phyloP scores from a whole-genome alignment of 176 grass and related monocot genomes.

The Aegilops bicornis region DNA sequence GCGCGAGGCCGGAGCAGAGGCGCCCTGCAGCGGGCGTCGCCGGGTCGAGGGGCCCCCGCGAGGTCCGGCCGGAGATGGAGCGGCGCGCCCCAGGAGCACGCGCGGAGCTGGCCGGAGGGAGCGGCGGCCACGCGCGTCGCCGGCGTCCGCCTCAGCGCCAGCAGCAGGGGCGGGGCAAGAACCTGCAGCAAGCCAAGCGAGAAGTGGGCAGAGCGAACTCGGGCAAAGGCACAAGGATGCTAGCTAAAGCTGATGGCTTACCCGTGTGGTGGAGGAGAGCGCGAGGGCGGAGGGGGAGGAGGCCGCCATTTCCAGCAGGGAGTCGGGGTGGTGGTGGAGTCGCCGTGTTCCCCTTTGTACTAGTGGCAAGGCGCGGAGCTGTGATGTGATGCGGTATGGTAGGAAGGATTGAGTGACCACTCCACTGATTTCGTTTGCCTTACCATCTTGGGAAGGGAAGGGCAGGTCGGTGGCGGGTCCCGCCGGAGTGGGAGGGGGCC shows the following conservation, averaged over 20 bases:
- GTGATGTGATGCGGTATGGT: background rate
- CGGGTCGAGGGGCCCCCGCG: background rate
- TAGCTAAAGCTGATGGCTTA: background rate
- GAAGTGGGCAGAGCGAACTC: background rate
- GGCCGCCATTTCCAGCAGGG: slow-evolving; percentile 26
- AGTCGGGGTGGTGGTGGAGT: background rate
- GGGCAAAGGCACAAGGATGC: background rate
- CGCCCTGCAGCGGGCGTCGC: background rate
- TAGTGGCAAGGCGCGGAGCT: background rate
- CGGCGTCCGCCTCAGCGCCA: background rate
- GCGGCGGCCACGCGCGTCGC: background rate
- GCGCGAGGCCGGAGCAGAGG: slow-evolving; percentile 46
- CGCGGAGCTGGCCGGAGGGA: background rate
- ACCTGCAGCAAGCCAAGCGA: background rate
- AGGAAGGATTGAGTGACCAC: background rate
- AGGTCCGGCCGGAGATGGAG: slow-evolving; percentile 21
- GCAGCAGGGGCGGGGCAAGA: background rate
- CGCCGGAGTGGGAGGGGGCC: slow-evolving; percentile 5
- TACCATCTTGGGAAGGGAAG: slow-evolving; percentile 5
- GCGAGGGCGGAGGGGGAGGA: slow-evolving; percentile 7
- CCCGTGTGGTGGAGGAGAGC: slow-evolving; percentile 16
- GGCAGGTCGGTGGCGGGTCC: slow-evolving; percentile 22
- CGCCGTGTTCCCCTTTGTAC: slow-evolving; percentile 15
- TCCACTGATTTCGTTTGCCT: background rate
- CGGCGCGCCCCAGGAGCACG: background rate